Evolutionary conservation across 1,284 basidiomycete species (phyloP), one percentile per base, ranked within the genome.

Genomic region (Marasmius sp.): DNA sequence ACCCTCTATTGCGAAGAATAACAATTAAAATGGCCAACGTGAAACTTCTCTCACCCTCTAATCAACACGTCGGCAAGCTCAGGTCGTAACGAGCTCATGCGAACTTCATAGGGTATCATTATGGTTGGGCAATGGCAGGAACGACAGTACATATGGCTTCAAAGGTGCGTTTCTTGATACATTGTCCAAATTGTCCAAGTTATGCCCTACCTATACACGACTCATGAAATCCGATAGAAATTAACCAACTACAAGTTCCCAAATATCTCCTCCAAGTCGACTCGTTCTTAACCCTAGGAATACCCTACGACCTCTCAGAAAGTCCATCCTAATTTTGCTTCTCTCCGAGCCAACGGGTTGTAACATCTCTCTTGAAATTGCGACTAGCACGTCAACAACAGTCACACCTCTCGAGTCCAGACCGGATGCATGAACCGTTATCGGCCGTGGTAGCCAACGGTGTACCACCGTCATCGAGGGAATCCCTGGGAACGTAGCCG

Each of bases 401-500:
- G 59, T 60, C 14, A 60, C 62, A 34, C 56, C 54, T 18, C 16
- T 52, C 14, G 34, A 22, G 12, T 52, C 41, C 45, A 47, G 16
- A 14, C 45, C 45, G 0, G 56, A 60, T 1, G 18, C 43, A 39
- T 63, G 59, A 16, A 63, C 62, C 12, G 59, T 63, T 10, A 63
- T 60, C 6, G 39, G 37, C 62, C 62, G 58, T 20, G 62, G 62
- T 34, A 63, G 41, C 55, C 34, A 39, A 1, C 49, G 59, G 43
- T 63, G 62, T 6, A 57, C 50, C n/a, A 63, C 50, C 4, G 55
- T 58, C 62, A 60, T 48, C 22, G 62, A 60, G n/a, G 58, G 62
- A 52, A 63, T 37, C 34, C 54, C 45, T 41, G 62, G 62, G 27
- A 47, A 38, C 33, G 49, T 63, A 10, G 58, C 62, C 33, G 55